Percentiles rank a stretch among this genome's conserved stretches.
phyloP scores from a whole-genome alignment of 2,329 filamentous ascomycete species.

The Apiospora malaysiana region DNA sequence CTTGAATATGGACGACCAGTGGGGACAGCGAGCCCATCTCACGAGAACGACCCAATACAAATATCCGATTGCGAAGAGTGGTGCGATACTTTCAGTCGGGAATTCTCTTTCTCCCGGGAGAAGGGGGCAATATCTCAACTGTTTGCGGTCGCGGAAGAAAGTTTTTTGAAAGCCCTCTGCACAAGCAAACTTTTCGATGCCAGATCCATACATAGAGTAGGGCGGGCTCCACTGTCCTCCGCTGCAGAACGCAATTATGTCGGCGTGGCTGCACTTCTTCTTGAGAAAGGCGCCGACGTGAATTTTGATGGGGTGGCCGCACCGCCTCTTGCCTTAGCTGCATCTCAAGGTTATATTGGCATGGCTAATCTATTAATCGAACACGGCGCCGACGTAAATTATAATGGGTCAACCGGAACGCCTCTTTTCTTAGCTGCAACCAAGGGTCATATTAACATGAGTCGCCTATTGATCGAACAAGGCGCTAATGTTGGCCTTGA shows the following conservation, averaged over 20 bases:
- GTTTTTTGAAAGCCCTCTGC: neutral
- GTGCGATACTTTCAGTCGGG: neutral
- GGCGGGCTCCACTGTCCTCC: neutral
- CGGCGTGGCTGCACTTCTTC: neutral
- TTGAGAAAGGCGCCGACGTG: neutral
- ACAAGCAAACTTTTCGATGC: neutral
- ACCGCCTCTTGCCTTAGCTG: neutral
- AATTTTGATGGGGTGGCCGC: no score
- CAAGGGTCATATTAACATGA: no score
- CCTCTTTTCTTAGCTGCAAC: no score
- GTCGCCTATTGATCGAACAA: no score
- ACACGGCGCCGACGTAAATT: no score
- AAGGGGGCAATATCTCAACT: neutral
- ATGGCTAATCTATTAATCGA: no score
- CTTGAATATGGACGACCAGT: neutral
- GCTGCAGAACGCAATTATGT: neutral
- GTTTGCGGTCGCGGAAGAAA: neutral
- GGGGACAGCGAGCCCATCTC: neutral
- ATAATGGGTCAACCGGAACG: no score
- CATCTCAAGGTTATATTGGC: neutral
- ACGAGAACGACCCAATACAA: neutral
- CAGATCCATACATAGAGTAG: neutral
- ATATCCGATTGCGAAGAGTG: neutral
- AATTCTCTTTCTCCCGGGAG: neutral
- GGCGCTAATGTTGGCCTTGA: no score